phyloP scores from a whole-genome alignment of 257 asterid species.

The Galeopsis tetrahit region DNA sequence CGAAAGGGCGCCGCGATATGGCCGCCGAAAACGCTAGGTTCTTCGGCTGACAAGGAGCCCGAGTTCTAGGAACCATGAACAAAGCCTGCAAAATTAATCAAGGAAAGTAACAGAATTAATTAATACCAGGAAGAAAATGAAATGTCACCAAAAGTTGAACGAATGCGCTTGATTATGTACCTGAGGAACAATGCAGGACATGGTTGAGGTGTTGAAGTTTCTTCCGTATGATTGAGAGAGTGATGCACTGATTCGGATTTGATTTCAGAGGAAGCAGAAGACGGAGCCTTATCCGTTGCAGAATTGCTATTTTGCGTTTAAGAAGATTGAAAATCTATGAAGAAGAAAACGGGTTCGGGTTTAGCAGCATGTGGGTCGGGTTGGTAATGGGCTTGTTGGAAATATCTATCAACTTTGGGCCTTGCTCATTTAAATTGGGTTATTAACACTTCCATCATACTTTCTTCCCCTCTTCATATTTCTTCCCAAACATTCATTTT shows the following conservation, averaged over 20 bases:
- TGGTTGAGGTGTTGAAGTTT: slow-evolving; percentile 11
- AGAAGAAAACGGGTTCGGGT: neutral
- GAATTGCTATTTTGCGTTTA: neutral
- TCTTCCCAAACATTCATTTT: no score
- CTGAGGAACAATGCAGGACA: slow-evolving; percentile 47
- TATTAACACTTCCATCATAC: no score
- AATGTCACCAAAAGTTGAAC: neutral
- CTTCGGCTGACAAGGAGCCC: slow-evolving; percentile 43
- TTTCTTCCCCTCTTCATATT: no score
- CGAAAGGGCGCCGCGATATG: slow-evolving; percentile 36
- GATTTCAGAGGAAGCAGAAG: slow-evolving; percentile 15
- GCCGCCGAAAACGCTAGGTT: slow-evolving; percentile 51
- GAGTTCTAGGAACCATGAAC: slow-evolving; percentile 52
- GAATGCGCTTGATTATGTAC: slow-evolving; percentile 16
- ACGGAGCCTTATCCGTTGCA: slow-evolving; percentile 28
- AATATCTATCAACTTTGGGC: no score
- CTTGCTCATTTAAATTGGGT: no score
- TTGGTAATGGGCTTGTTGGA: no score
- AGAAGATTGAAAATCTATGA: neutral
- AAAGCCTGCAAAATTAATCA: slow-evolving; percentile 47
- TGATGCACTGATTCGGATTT: slow-evolving; percentile 1
- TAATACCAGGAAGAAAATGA: neutral
- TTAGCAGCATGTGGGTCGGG: no score
- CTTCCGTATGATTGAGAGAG: slow-evolving; percentile 8
- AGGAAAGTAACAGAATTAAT: neutral